phyloP scores from a whole-genome alignment of 1,139 yeast genomes.

The Scheffersomyces cryptocercus region DNA sequence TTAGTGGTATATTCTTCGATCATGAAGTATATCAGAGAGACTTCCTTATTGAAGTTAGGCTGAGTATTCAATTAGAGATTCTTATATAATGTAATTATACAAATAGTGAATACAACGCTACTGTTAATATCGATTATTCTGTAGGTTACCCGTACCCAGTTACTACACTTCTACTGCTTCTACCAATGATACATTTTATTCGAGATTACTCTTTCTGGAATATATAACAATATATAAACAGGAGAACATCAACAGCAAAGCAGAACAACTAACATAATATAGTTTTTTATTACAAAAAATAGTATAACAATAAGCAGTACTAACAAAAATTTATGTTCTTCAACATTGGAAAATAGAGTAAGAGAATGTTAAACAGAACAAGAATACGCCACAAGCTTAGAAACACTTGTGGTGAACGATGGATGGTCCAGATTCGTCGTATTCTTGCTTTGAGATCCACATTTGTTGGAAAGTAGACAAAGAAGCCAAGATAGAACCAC shows the following conservation, averaged over 20 bases:
- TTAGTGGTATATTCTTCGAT: too few species aligned
- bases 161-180: too few species aligned
- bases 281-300: not conserved
- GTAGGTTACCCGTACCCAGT: too few species aligned
- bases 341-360: not conserved
- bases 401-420: slow-evolving; percentile 99
- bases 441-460: slow-evolving; percentile 99
- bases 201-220: not conserved
- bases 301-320: not conserved
- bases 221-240: slow-evolving; percentile 1
- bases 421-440: slow-evolving; percentile 99
- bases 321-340: slow-evolving; percentile 1
- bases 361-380: not conserved
- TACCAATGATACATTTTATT: not conserved
- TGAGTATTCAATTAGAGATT: slow-evolving; percentile 4
- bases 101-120: slow-evolving; percentile 7
- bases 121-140: slow-evolving; percentile 4
- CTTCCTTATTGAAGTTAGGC: not conserved
- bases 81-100: slow-evolving; percentile 7
- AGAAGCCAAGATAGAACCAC: slow-evolving; percentile 99
- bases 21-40: too few species aligned
- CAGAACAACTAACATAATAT: not conserved
- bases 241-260: not conserved
- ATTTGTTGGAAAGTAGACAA: slow-evolving; percentile 99
- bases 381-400: slow-evolving; percentile 47